phyloP scores from a whole-genome alignment of 75 land plant genomes.

The Pinus tabuliformis region DNA sequence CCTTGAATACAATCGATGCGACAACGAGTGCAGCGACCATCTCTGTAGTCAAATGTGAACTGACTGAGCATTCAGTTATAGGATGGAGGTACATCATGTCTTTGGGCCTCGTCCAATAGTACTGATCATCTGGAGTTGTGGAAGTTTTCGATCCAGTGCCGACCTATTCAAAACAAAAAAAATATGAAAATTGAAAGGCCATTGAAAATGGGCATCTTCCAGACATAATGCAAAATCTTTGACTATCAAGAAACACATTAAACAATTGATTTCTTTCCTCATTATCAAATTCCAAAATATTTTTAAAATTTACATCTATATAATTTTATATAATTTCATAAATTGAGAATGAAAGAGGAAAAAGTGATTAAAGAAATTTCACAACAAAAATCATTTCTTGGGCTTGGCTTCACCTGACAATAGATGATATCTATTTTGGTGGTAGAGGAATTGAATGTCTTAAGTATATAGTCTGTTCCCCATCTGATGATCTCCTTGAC shows the following conservation, averaged over 20 bases:
- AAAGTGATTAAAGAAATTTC: no score
- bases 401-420: constrained; percentile 41
- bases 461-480: constrained; percentile 93
- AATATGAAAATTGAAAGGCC: no score
- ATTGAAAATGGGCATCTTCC: no score
- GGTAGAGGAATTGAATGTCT: constrained; percentile 80
- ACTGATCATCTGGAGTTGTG: constrained; percentile 64
- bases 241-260: no score
- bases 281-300: no score
- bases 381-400: no score
- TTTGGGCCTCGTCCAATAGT: constrained; percentile 95
- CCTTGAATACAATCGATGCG: constrained; percentile 97
- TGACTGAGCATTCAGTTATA: constrained; percentile 20
- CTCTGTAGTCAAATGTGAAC: constrained; percentile 91
- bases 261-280: no score
- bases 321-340: no score
- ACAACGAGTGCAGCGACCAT: constrained; percentile 98
- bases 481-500: constrained; percentile 84
- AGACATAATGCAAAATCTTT: no score
- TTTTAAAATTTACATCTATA: no score
- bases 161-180: neutral
- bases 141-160: neutral
- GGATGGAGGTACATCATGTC: constrained; percentile 79
- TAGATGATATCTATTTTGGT: constrained; percentile 46
- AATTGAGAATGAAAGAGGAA: no score